Percentiles rank a stretch among this genome's conserved stretches.
phyloP scores from a whole-genome alignment of 1,284 basidiomycete species.

The Ceratobasidium sp. region DNA sequence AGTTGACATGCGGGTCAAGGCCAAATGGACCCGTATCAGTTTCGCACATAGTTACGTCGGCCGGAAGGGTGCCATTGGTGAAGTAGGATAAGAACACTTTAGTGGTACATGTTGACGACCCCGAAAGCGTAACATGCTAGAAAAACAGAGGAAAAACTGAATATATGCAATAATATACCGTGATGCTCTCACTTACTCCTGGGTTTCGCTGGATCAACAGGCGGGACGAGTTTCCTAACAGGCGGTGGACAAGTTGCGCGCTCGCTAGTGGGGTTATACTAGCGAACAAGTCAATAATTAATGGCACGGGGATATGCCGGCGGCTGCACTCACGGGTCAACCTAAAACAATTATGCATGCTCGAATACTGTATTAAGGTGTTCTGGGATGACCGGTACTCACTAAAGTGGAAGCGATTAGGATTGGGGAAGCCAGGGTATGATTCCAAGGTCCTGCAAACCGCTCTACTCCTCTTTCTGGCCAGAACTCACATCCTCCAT shows the following conservation, averaged over 20 bases:
- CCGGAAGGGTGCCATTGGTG: no score
- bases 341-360: neutral
- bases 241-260: slow-evolving; percentile 15
- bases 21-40: slow-evolving; percentile 22
- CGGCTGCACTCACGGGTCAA: slow-evolving; percentile 21
- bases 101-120: no score
- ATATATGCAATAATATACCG: no score
- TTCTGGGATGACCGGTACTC: no score
- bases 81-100: no score
- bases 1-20: neutral
- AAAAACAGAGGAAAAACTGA: no score
- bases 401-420: slow-evolving; percentile 42
- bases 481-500: slow-evolving; percentile 49
- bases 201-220: no score
- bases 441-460: slow-evolving; percentile 48
- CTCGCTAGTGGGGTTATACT: slow-evolving; percentile 31
- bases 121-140: no score
- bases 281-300: neutral
- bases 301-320: neutral
- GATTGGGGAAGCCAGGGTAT: slow-evolving; percentile 32
- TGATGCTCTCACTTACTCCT: no score
- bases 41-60: slow-evolving; percentile 30
- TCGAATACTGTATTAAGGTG: no score
- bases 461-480: slow-evolving; percentile 43
- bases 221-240: no score